Evolutionary conservation across 1,284 basidiomycete genomes (phyloP).

Genomic region (Boletus smithii): DNA sequence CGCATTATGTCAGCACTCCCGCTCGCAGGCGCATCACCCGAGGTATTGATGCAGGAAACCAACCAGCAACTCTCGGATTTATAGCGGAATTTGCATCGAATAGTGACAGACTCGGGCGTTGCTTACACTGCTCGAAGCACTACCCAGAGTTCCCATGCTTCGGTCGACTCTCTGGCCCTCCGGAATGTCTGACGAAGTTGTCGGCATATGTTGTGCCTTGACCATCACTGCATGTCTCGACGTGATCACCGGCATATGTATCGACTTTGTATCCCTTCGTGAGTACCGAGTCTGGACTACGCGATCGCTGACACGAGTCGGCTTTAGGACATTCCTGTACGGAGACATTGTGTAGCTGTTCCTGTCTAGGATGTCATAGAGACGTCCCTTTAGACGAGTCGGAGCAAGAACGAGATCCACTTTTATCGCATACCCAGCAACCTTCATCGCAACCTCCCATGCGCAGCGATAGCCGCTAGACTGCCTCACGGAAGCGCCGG

Average conservation of each 20-base stretch:
- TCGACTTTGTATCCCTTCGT: slow-evolving; percentile 24
- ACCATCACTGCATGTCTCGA: slow-evolving; percentile 23
- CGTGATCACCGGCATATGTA: slow-evolving; percentile 24
- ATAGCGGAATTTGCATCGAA: too few relatives aligned
- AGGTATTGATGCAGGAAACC: too few relatives aligned
- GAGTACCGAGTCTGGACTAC: not conserved
- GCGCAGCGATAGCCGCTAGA: slow-evolving; percentile 5
- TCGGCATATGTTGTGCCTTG: slow-evolving; percentile 24
- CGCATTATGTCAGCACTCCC: slow-evolving; percentile 14
- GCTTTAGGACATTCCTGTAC: slow-evolving; percentile 25
- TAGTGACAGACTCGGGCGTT: too few relatives aligned
- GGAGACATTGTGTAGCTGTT: slow-evolving; percentile 24
- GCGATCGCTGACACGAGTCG: not conserved
- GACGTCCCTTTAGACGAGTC: slow-evolving; percentile 1
- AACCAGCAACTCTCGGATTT: too few relatives aligned
- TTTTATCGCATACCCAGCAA: slow-evolving; percentile 21
- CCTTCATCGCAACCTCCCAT: slow-evolving; percentile 28
- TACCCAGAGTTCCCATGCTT: not conserved
- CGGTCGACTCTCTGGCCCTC: not conserved
- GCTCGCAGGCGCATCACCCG: not conserved
- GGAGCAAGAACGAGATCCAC: slow-evolving; percentile 21
- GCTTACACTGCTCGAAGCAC: not conserved
- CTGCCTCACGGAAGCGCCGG: too few relatives aligned
- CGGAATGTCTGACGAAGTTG: slow-evolving; percentile 23
- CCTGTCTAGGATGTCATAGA: slow-evolving; percentile 10